Evolutionary conservation across 805 yeast genomes (phyloP), one percentile per base, ranked within the genome.

Genomic region (Hanseniaspora hatyaiensis): DNA sequence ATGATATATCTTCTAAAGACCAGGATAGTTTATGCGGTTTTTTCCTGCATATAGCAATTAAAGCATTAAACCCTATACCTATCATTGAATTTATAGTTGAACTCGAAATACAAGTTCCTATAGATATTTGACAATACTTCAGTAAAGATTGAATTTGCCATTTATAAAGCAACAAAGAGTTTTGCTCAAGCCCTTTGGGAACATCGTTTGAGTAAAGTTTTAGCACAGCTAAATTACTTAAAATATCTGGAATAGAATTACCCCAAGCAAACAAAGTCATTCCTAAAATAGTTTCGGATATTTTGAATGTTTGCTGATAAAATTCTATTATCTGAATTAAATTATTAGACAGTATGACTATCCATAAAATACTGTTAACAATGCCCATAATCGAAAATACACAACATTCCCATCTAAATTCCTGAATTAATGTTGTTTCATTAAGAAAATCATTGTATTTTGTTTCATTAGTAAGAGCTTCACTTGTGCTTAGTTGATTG

Each of bases 181-280:
- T 51, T 13, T 52, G 52, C n/a, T 54, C 54, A 9, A 51, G 39
- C 9, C 49, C 50, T 16, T 47, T 52, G 11, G 65, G 62, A 20
- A 52, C 40, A 34, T 58, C 59, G 12, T 55, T 53, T 11, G 39
- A 26, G 50, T 63, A 62, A 4, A 86, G 71, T 50, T 67, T 68
- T 3, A 96, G 92, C 49, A 92, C 75, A 0, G 95, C 83, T 29
- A 82, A 65, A 57, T 92, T 87, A 0, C 96, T 81, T 2, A 92
- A 77, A 43, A 89, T 67, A 59, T 92, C 99, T 12, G 97, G 95
- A 3, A 85, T 68, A 0, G 96, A 89, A 59, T 92, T 94, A 3
- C 99, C 98, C 52, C 89, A 65, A 0, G 98, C 96, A 62, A 92
- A 83, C 0, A 92, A 71, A 0, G 97, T 89, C n/a, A 89, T 67